A percentile compares a stretch with the other conserved stretches of the same genome.
phyloP scores from a whole-genome alignment of 169 alveolate genomes.

The Cryptosporidium parvum region DNA sequence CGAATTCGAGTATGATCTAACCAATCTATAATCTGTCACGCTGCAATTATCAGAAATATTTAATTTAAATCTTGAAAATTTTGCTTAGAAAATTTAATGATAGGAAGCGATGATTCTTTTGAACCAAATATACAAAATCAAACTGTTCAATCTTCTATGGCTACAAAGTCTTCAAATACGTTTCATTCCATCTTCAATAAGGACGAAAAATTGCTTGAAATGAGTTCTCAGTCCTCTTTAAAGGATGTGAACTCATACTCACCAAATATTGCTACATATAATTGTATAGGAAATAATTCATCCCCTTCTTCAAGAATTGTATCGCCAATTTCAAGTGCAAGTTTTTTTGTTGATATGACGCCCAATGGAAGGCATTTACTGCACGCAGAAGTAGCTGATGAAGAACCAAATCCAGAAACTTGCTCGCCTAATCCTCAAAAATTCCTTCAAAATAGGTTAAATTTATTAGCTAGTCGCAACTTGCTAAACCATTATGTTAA shows the following conservation, averaged over 20 bases:
- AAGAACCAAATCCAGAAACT: slow-evolving; percentile 74
- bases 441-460: slow-evolving; percentile 40
- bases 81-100: slow-evolving; percentile 31
- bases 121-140: slow-evolving; percentile 27
- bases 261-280: slow-evolving; percentile 6
- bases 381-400: slow-evolving; percentile 73
- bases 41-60: neutral
- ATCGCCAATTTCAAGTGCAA: slow-evolving; percentile 71
- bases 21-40: slow-evolving; percentile 55
- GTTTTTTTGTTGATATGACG: slow-evolving; percentile 70
- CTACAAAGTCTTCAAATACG: slow-evolving; percentile 23
- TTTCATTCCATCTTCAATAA: slow-evolving; percentile 39
- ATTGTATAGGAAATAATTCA: slow-evolving; percentile 37
- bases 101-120: slow-evolving; percentile 52
- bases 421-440: slow-evolving; percentile 56
- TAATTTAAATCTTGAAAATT: neutral
- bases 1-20: slow-evolving; percentile 59
- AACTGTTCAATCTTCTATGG: slow-evolving; percentile 15
- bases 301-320: slow-evolving; percentile 57
- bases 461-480: slow-evolving; percentile 68
- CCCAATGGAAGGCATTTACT: slow-evolving; percentile 60
- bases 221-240: slow-evolving; percentile 39
- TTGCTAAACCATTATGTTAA: slow-evolving; percentile 28
- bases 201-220: slow-evolving; percentile 25
- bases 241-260: slow-evolving; percentile 24